Evolutionary conservation across 2,329 filamentous ascomycete genomes (phyloP).

Genomic region (Exophiala bonariae): DNA sequence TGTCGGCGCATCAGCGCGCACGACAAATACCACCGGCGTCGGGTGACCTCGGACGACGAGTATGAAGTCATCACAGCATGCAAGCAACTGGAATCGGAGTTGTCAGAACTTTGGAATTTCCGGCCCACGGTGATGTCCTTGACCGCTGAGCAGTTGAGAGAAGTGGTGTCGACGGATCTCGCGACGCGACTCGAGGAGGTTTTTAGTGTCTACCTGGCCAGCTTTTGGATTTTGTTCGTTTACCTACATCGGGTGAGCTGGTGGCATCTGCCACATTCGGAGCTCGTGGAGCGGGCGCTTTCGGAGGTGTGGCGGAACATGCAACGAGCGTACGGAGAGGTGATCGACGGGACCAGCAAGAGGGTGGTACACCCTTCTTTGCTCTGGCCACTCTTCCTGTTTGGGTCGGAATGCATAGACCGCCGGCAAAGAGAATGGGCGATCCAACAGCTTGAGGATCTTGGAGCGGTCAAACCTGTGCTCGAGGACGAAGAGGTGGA

Average conservation of each 20-base stretch:
- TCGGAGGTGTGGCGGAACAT: not conserved
- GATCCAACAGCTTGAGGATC: no score
- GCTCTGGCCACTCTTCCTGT: no score
- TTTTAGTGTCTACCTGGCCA: constrained; percentile 5
- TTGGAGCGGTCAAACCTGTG: no score
- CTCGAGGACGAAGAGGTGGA: no score
- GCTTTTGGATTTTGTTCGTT: constrained; percentile 10
- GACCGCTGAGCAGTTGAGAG: not conserved
- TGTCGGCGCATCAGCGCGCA: constrained; percentile 9
- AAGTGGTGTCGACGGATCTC: not conserved
- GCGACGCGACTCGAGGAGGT: constrained; percentile 1
- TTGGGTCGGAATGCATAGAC: no score
- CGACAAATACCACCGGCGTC: constrained; percentile 5
- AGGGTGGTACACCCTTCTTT: no score
- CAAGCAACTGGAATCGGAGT: constrained; percentile 7
- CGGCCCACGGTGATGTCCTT: constrained; percentile 2
- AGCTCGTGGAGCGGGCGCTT: not conserved
- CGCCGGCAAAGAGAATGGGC: no score
- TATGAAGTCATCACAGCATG: constrained; percentile 8
- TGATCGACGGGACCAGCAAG: no score
- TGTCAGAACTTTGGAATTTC: constrained; percentile 2
- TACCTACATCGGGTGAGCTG: constrained; percentile 9
- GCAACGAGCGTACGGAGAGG: constrained; percentile 3
- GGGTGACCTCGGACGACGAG: constrained; percentile 5
- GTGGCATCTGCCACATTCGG: constrained; percentile 8